phyloP scores from a whole-genome alignment of 208 protist species.

The Entamoeba histolytica region DNA sequence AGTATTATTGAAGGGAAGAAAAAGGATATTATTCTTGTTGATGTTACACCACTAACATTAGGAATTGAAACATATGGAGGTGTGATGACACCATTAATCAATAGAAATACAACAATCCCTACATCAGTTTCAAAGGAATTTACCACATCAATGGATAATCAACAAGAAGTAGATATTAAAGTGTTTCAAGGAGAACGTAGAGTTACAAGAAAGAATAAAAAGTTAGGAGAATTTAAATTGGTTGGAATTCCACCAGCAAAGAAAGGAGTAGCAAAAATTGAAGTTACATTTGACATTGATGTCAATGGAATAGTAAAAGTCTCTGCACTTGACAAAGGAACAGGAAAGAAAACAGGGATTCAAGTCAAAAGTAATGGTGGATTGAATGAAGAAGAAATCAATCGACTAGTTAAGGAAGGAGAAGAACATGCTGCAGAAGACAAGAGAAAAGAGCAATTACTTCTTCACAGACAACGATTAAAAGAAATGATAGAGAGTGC shows the following conservation, averaged over 20 bases:
- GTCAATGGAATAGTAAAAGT: constrained; percentile 87
- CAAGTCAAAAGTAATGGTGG: not conserved
- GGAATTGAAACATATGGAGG: constrained; percentile 36
- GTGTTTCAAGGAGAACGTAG: constrained; percentile 66
- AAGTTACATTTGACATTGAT: constrained; percentile 85
- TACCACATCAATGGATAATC: constrained; percentile 59
- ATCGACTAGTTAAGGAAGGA: not conserved
- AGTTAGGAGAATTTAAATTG: constrained; percentile 58
- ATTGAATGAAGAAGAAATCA: not conserved
- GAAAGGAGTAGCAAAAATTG: constrained; percentile 76
- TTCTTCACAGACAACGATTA: not conserved
- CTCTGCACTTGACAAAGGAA: constrained; percentile 69
- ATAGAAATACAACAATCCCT: constrained; percentile 91
- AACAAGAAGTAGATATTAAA: constrained; percentile 63
- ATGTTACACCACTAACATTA: constrained; percentile 42
- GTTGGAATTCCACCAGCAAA: constrained; percentile 63
- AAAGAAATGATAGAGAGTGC: not conserved
- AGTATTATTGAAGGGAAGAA: constrained; percentile 9
- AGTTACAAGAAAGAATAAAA: constrained; percentile 58
- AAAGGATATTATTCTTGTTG: constrained; percentile 29
- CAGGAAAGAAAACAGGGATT: constrained; percentile 19
- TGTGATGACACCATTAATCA: constrained; percentile 65
- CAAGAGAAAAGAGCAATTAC: not conserved
- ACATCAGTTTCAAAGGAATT: constrained; percentile 77
- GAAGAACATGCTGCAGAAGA: not conserved